Base-by-base conservation (phyloP, 2,329 filamentous ascomycete genomes). In the Colletotrichum sp. region DNA sequence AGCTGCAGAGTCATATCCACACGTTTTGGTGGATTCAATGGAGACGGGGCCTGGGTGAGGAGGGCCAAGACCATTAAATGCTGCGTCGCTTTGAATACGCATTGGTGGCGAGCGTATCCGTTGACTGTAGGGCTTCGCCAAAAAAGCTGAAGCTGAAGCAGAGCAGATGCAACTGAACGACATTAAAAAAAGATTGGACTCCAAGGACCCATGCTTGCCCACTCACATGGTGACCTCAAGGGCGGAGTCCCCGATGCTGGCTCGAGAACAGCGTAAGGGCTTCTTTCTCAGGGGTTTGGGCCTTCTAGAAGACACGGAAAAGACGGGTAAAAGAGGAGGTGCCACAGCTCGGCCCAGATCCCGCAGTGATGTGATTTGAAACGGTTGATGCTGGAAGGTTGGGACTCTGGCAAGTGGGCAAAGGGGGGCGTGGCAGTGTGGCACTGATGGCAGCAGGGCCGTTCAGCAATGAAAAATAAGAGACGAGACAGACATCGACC, bases 311-410 rank as follows among this genome's bases (percentile, higher is more conserved):
- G 70, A 49, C 74, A 74, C 74, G 64, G 64, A 76, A 76, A 57
- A 59, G 64, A 36, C 70, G 74, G 74, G 65, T 76, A 76, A 69
- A 73, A 69, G 74, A 74, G 70, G 74, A 76, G 74, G 74, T 61
- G 57, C 73, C 64, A 73, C 73, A 68, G 34, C 64, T 76, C 73
- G 74, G 74, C 64, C 65, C 59, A 76, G 70, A 69, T 76, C 65
- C 74, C 64, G 74, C 74, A 61, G 74, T 69, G 74, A 76, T 76
- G 70, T 73, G 64, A 69, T 76, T 69, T 76, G 74, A 76, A 76
- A 76, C 74, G 70, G 74, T 65, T 74, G 74, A 74, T 74, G 74
- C 70, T 76, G 44, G 74, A 76, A 69, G 64, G 55, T 68, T 59
- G 70, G 73, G 34, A 49, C 74, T 61, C 64, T 69, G 25, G 19